Base-by-base conservation (phyloP, 768 basidiomycete genomes). In the Antrodiella citrinella region DNA sequence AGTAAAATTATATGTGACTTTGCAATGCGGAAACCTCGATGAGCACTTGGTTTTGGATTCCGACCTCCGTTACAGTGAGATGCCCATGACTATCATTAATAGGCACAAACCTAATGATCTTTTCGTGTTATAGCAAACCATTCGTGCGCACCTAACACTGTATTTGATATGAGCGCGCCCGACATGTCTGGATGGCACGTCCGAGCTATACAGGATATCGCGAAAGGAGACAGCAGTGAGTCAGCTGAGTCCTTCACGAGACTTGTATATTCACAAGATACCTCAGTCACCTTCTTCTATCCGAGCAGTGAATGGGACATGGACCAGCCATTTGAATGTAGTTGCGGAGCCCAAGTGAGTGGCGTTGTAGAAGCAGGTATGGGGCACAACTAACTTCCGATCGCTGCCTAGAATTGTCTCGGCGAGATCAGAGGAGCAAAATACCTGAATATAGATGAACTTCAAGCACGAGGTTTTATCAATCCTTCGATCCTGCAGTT, bases 261-360 rank as follows among this genome's bases (percentile, higher is more conserved):
- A 15, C 30, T 35, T 15, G 30, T 35, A 35, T 35, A 15, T 35
- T 35, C 30, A 35, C 30, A 35, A 35, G 7, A 35, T 35, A 7
- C 15, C 30, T 35, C 60, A 65, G 69, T 82, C 49, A 78, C 76
- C 2, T 82, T 75, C 59, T 84, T 82, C 60, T 83, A 84, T 60
- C 82, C 81, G 15, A 76, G 74, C 57, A 84, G 80, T 13, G 82
- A 84, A 58, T 84, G 82, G 81, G 72, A 78, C 43, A 82, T 84
- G 81, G 78, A 72, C 18, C 78, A 79, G 57, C 70, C 76, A 0
- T 84, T 84, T 59, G 63, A 68, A 11, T 84, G 82, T 61, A 51
- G 63, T 35, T 84, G 83, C 62, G 69, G 68, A 13, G 60, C 70
- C 2, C 48, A 57, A 46, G 75, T 76, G 55, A 46, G 69, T 41